Percentiles rank a stretch among this genome's conserved stretches.
These are phyloP conservation scores for Xylaria sp. DNA, from an alignment of 2,329 filamentous ascomycete species.

Conservation along the genomic window DNA sequence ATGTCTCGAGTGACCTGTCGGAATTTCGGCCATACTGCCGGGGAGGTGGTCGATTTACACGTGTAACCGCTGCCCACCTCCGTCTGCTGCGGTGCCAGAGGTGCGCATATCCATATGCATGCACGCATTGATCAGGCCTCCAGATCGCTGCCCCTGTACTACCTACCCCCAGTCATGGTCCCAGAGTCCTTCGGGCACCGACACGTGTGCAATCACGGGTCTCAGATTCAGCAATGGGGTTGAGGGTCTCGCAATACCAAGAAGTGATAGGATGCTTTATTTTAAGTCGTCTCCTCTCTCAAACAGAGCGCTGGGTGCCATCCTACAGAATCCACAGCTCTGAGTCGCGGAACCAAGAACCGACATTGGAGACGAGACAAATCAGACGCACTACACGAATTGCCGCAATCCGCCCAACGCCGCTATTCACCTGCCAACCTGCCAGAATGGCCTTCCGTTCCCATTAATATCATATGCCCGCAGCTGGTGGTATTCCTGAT, in stretches of 20 bases:
- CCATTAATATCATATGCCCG: conserved; percentile 8
- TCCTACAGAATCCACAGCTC: conserved; percentile 10
- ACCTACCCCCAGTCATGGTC: no score
- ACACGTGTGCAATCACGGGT: conserved; percentile 19
- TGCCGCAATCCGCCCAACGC: conserved; percentile 18
- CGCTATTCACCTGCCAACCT: conserved; percentile 7
- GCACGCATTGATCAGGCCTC: conserved; percentile 11
- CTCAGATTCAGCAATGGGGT: conserved; percentile 4
- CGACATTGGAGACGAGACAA: conserved; percentile 10
- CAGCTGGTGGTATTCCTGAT: conserved; percentile 18
- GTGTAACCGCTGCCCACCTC: conserved; percentile 13
- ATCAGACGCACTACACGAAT: conserved; percentile 17
- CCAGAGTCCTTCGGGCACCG: conserved; percentile 25
- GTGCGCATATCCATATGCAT: conserved; percentile 11
- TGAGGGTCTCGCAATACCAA: not conserved
- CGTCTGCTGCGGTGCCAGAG: conserved; percentile 7
- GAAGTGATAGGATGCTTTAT: conserved; percentile 9
- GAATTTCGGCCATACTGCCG: conserved; percentile 6
- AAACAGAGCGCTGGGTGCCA: conserved; percentile 7
- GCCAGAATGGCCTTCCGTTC: not conserved
- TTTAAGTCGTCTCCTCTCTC: conserved; percentile 3
- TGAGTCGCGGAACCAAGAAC: conserved; percentile 2
- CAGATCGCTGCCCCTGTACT: conserved; percentile 8
- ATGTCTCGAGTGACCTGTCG: conserved; percentile 14
- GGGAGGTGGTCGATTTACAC: conserved; percentile 26